Base-by-base conservation (phyloP, 2,329 filamentous ascomycete genomes). In the Clarireedia paspali region DNA sequence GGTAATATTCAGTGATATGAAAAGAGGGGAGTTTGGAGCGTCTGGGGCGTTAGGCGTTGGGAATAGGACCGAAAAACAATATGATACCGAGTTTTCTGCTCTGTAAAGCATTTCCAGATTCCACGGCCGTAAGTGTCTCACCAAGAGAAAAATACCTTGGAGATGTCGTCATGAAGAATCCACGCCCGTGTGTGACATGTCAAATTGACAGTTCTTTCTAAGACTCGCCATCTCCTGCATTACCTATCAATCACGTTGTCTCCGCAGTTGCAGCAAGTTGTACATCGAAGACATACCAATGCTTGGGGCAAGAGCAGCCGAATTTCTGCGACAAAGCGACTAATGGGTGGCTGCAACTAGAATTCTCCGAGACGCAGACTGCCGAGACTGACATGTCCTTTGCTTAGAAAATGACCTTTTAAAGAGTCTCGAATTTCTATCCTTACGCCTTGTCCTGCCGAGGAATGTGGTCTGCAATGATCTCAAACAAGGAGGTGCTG, bases 191-290 rank as follows among this genome's bases (percentile, higher is more conserved):
- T 4, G 30, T 12, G 30, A 34, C 12, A 34, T 34, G 30, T 34
- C 30, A 34, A 34, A 12, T 9, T 34, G 30, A 12, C 30, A 34
- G 30, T 34, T 20, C 15, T 20, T 17, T 20, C 20, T 7, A 24
- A 46, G 17, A 55, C n/a, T 24, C 23, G 38, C 14, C 38, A 39
- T 39, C 14, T 44, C 26, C 15, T 55, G 46, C 52, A 50, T 17
- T 47, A 30, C 27, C 38, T 14, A 44, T 50, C 46, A 53, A 50
- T 55, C 52, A 55, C 52, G 46, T 50, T 55, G 52, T 55, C 24
- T 17, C 38, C 36, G 20, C 12, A 27, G 26, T 50, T 34, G 47
- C 42, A 45, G 42, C 26, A 53, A 23, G 20, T 15, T 5, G 39
- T 47, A 47, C n/a, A 6, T 27, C 26, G 26, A 27, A 27, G 30